phyloP scores from a whole-genome alignment of 106 monocot species.

The Allium sativum region DNA sequence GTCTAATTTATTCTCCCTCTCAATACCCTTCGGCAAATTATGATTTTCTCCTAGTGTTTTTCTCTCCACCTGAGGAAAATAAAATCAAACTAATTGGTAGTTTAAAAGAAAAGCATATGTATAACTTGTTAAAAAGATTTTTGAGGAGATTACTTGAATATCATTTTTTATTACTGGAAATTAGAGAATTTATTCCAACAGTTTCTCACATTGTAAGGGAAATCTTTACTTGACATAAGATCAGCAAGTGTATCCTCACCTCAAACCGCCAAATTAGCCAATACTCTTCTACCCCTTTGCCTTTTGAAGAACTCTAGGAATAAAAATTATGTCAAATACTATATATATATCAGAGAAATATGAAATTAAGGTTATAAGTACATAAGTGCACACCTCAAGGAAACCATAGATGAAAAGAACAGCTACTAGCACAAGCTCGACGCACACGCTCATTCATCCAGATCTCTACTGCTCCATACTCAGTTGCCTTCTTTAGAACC shows the following conservation, averaged over 20 bases:
- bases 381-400: slow-evolving; percentile 44
- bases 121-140: neutral
- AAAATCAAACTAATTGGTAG: neutral
- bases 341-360: neutral
- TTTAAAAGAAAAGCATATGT: neutral
- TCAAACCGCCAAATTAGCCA: slow-evolving; percentile 92
- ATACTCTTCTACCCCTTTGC: slow-evolving; percentile 65
- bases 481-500: slow-evolving; percentile 88
- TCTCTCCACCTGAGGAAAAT: slow-evolving; percentile 61
- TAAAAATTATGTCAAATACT: slow-evolving; percentile 9
- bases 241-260: slow-evolving; percentile 76
- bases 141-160: no score
- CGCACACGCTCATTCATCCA: slow-evolving; percentile 97
- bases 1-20: slow-evolving; percentile 83
- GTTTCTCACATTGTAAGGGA: slow-evolving; percentile 85
- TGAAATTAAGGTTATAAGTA: no score
- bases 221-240: slow-evolving; percentile 79
- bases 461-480: slow-evolving; percentile 95
- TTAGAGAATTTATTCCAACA: neutral
- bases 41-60: slow-evolving; percentile 84
- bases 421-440: slow-evolving; percentile 76
- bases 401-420: slow-evolving; percentile 91
- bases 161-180: neutral
- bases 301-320: slow-evolving; percentile 62
- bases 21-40: slow-evolving; percentile 62